phyloP scores from a whole-genome alignment of 768 basidiomycete species.

The Leucogyrophana mollusca region DNA sequence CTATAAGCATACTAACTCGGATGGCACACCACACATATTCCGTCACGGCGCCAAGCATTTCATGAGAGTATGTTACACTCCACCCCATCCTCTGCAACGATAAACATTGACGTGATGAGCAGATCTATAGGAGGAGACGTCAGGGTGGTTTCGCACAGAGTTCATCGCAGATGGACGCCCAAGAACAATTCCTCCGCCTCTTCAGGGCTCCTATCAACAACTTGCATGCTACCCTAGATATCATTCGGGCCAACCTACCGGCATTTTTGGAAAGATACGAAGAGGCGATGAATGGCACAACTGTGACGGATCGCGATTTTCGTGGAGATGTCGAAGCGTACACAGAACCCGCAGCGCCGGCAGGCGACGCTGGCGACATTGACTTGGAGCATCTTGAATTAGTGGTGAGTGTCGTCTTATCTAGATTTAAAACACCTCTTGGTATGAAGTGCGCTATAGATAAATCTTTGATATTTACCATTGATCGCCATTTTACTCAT shows the following conservation, averaged over 20 bases:
- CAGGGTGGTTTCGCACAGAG: slow-evolving; percentile 11
- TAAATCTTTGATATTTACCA: slow-evolving; percentile 26
- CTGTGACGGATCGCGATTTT: slow-evolving; percentile 2
- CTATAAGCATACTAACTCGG: slow-evolving; percentile 66
- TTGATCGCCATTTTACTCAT: too few species aligned
- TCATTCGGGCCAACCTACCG: slow-evolving; percentile 31
- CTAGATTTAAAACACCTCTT: slow-evolving; percentile 11
- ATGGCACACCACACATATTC: slow-evolving; percentile 63
- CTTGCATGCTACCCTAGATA: slow-evolving; percentile 38
- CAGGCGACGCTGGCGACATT: slow-evolving; percentile 34
- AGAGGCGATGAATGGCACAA: neutral
- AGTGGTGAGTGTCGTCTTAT: slow-evolving; percentile 20
- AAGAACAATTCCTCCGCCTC: slow-evolving; percentile 43
- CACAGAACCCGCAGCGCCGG: too few species aligned
- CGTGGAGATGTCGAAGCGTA: neutral
- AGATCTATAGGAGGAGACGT: slow-evolving; percentile 26
- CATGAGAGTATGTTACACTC: slow-evolving; percentile 44
- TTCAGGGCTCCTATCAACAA: slow-evolving; percentile 46
- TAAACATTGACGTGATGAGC: slow-evolving; percentile 10
- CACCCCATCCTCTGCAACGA: slow-evolving; percentile 33
- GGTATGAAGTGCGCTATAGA: slow-evolving; percentile 26
- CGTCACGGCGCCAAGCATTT: slow-evolving; percentile 50
- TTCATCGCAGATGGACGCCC: slow-evolving; percentile 10
- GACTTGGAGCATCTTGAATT: slow-evolving; percentile 17
- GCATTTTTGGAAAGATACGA: slow-evolving; percentile 24